phyloP scores from a whole-genome alignment of 164 flowering plant species.

The Stephania japonica region DNA sequence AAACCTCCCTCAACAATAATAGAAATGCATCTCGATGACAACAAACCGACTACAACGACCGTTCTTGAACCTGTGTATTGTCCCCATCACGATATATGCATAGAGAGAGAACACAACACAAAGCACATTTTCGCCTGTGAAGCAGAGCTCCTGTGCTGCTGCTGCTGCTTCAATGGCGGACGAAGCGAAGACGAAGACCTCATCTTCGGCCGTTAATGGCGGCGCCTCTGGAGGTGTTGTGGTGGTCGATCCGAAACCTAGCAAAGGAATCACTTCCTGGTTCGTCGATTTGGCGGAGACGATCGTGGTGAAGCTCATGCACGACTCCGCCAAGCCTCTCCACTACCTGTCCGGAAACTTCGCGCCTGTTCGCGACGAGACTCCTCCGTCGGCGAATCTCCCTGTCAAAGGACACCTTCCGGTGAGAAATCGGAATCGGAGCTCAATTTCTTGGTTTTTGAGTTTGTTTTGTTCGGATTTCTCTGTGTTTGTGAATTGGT shows the following conservation, averaged over 20 bases:
- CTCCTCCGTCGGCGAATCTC: slow-evolving; percentile 66
- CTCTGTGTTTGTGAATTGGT: not conserved
- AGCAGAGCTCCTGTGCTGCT: not conserved
- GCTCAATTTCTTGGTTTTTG: not conserved
- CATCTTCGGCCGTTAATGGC: slow-evolving; percentile 3
- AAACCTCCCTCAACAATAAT: too few species aligned
- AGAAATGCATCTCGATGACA: too few species aligned
- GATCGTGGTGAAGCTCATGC: slow-evolving; percentile 53
- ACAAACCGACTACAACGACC: not conserved
- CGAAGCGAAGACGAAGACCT: slow-evolving; percentile 7
- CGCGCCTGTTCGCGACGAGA: slow-evolving; percentile 67
- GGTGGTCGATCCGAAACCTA: slow-evolving; percentile 63
- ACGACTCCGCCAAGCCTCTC: slow-evolving; percentile 52
- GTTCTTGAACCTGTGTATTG: too few species aligned
- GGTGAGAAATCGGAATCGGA: slow-evolving; percentile 22
- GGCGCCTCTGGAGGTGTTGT: slow-evolving; percentile 23
- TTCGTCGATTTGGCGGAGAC: slow-evolving; percentile 54
- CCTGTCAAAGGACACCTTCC: slow-evolving; percentile 65
- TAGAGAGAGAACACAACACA: not conserved
- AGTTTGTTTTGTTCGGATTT: too few species aligned
- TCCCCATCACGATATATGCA: not conserved
- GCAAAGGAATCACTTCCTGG: slow-evolving; percentile 45
- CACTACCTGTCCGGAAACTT: slow-evolving; percentile 72
- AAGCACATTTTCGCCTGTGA: too few species aligned
- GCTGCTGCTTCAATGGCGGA: slow-evolving; percentile 13